Conservation (phyloP, 2,329 filamentous ascomycete genomes). For the Aspergillus bombycis region DNA sequence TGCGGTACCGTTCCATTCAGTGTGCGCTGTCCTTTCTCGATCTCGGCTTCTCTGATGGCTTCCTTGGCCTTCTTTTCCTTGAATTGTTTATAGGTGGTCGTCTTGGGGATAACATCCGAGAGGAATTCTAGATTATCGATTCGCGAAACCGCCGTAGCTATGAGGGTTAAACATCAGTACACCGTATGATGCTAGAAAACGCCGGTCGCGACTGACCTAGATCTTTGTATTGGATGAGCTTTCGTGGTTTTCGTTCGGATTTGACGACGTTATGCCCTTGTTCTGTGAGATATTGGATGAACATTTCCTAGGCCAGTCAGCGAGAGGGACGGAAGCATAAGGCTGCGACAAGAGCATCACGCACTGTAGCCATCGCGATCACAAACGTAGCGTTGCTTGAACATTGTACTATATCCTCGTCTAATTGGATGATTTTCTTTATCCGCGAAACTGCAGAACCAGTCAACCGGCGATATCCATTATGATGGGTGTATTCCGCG, state of each 20-base stretch:
- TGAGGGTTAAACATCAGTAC: conserved; percentile 13
- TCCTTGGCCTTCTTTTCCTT: conserved; percentile 63
- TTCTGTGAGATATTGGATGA: conserved; percentile 86
- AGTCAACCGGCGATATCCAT: background rate
- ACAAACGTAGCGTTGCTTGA: conserved; percentile 94
- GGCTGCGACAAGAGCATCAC: conserved; percentile 26
- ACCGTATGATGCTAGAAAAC: background rate
- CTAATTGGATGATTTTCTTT: conserved; percentile 90
- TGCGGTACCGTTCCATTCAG: conserved; percentile 34
- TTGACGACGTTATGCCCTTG: conserved; percentile 88
- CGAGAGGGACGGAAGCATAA: conserved; percentile 1
- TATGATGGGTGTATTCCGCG: conserved; percentile 38
- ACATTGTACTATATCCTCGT: conserved; percentile 82
- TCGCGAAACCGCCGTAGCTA: conserved; percentile 81
- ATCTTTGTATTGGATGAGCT: conserved; percentile 96
- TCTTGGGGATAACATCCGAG: conserved; percentile 85
- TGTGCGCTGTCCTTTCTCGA: conserved; percentile 44
- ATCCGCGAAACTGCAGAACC: conserved; percentile 77
- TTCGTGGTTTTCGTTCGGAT: conserved; percentile 84
- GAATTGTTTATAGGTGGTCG: conserved; percentile 76
- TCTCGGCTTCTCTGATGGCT: conserved; percentile 29
- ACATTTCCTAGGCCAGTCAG: conserved; percentile 71
- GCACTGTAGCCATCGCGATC: conserved; percentile 84
- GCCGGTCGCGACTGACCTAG: conserved; percentile 61
- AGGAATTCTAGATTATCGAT: conserved; percentile 96